A percentile compares a stretch with the other conserved stretches of the same genome.
phyloP scores from a whole-genome alignment of 2,329 filamentous ascomycete species.

The Aspergillus sp. region DNA sequence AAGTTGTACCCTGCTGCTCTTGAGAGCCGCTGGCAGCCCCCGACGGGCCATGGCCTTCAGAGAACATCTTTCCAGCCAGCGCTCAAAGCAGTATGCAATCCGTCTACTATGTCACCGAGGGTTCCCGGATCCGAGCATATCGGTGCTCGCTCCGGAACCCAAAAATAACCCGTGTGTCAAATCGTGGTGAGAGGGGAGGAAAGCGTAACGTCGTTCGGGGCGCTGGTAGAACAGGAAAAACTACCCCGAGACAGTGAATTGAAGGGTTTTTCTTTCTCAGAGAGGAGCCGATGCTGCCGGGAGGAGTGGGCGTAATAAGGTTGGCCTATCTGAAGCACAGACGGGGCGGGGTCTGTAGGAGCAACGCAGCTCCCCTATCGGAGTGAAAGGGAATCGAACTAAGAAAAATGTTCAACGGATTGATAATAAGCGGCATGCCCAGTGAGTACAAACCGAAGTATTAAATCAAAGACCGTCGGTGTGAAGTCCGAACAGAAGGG shows the following conservation, averaged over 20 bases:
- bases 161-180: conserved; percentile 23
- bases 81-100: conserved; percentile 39
- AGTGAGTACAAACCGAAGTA: conserved; percentile 20
- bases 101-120: conserved; percentile 41
- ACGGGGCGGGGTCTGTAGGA: conserved; percentile 30
- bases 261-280: conserved; percentile 10
- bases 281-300: conserved; percentile 29
- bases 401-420: conserved; percentile 21
- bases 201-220: conserved; percentile 4
- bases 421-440: not conserved
- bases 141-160: conserved; percentile 45
- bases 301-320: conserved; percentile 27
- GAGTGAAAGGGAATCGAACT: conserved; percentile 24
- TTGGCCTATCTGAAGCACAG: conserved; percentile 34
- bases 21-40: conserved; percentile 33
- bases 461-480: not conserved
- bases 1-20: conserved; percentile 29
- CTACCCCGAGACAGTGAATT: conserved; percentile 1
- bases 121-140: conserved; percentile 45
- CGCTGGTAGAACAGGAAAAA: conserved; percentile 1
- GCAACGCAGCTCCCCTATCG: conserved; percentile 30
- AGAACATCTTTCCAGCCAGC: conserved; percentile 46
- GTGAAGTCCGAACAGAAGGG: conserved; percentile 6
- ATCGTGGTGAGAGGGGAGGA: conserved; percentile 11
- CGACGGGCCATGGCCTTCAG: conserved; percentile 45